Evolutionary conservation across 2,329 filamentous ascomycete genomes (phyloP).

Genomic region (Claviceps purpurea): DNA sequence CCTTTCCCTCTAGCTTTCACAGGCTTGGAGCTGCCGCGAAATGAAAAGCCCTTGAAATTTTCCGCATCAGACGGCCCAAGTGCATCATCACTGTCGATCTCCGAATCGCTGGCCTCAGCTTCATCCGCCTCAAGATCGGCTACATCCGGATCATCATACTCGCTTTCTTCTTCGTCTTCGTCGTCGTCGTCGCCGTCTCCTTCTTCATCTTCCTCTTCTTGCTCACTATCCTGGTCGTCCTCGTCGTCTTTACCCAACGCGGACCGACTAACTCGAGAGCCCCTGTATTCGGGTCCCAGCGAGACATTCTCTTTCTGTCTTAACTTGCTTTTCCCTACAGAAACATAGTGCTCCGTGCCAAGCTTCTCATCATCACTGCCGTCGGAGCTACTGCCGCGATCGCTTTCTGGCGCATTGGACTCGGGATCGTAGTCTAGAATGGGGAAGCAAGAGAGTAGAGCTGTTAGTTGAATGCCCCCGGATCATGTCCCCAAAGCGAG

Average conservation of each 20-base stretch:
- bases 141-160: slow-evolving; percentile 44
- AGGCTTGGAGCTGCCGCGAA: slow-evolving; percentile 44
- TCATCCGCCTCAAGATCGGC: slow-evolving; percentile 41
- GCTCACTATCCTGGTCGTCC: slow-evolving; percentile 14
- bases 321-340: slow-evolving; percentile 73
- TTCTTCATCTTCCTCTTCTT: slow-evolving; percentile 23
- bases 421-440: slow-evolving; percentile 70
- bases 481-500: neutral
- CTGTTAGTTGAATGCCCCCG: neutral
- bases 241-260: slow-evolving; percentile 45
- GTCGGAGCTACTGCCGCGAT: slow-evolving; percentile 36
- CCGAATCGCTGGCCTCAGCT: slow-evolving; percentile 37
- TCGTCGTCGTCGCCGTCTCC: slow-evolving; percentile 25
- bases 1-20: slow-evolving; percentile 20
- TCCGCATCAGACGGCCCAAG: slow-evolving; percentile 79
- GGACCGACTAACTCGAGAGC: slow-evolving; percentile 59
- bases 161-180: slow-evolving; percentile 31
- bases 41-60: slow-evolving; percentile 60
- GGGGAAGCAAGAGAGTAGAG: neutral
- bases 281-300: slow-evolving; percentile 70
- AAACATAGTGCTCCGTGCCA: slow-evolving; percentile 77
- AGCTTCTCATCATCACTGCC: slow-evolving; percentile 37
- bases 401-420: slow-evolving; percentile 44
- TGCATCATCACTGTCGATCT: slow-evolving; percentile 54
- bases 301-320: slow-evolving; percentile 55